Conservation (phyloP, 2,329 filamentous ascomycete genomes). For the Tolypocladium paradoxum region DNA sequence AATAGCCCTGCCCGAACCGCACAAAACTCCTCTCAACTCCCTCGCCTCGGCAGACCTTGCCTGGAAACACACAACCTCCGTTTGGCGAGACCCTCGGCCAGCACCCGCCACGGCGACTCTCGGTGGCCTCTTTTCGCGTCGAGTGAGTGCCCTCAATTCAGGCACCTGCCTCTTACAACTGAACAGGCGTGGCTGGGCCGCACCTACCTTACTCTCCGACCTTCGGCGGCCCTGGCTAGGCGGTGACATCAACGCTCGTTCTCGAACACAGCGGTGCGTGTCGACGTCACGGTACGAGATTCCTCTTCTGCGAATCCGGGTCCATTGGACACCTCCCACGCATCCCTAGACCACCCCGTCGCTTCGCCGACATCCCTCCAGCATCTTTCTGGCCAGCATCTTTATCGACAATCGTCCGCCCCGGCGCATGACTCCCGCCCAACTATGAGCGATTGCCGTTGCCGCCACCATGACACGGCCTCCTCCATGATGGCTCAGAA, state of each 20-base stretch:
- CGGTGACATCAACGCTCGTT: neutral
- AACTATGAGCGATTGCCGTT: slow-evolving; percentile 17
- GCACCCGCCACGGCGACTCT: neutral
- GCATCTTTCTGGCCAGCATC: slow-evolving; percentile 2
- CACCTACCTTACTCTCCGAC: neutral
- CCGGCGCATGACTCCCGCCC: slow-evolving; percentile 11
- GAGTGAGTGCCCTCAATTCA: too few species aligned
- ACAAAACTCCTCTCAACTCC: neutral
- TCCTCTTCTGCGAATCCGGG: slow-evolving; percentile 1
- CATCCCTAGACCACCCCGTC: slow-evolving; percentile 1
- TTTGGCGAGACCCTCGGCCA: neutral
- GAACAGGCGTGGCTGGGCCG: neutral
- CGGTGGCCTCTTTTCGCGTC: neutral
- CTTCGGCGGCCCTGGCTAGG: neutral
- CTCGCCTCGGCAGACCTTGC: neutral
- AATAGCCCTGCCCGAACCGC: neutral
- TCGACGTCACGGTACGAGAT: neutral
- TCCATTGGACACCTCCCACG: slow-evolving; percentile 1
- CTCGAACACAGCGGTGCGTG: neutral
- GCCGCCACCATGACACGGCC: slow-evolving; percentile 14
- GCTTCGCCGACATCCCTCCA: neutral
- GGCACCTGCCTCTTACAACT: neutral
- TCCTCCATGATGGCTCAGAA: slow-evolving; percentile 36
- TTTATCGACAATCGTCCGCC: slow-evolving; percentile 1
- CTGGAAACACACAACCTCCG: neutral